Percentiles rank a stretch among this genome's conserved stretches.
Conservation (phyloP, 306 rosid species). For the Castanea mollissima region DNA sequence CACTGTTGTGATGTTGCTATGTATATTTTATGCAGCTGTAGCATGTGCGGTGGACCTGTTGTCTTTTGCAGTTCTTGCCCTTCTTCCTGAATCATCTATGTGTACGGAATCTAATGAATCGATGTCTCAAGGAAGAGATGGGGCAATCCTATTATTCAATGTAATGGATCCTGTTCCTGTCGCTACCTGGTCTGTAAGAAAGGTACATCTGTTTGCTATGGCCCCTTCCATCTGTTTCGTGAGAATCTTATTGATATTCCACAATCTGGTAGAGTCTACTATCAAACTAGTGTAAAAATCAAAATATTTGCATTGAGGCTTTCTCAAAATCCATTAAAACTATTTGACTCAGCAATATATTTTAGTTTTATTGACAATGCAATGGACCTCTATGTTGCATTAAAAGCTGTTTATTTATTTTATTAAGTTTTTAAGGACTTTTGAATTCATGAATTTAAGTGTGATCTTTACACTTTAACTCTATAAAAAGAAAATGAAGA, state of each 20-base stretch:
- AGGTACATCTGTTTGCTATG: constrained; percentile 46
- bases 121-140: constrained; percentile 51
- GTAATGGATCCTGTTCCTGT: constrained; percentile 70
- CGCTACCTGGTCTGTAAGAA: constrained; percentile 73
- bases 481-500: background rate
- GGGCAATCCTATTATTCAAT: constrained; percentile 65
- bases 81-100: constrained; percentile 48
- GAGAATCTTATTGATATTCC: background rate
- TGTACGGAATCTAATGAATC: constrained; percentile 26
- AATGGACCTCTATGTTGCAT: no score
- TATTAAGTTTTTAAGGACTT: background rate
- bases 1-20: background rate
- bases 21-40: constrained; percentile 56
- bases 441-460: background rate
- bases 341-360: background rate
- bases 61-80: constrained; percentile 76
- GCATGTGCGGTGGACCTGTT: constrained; percentile 60
- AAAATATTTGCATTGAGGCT: background rate
- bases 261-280: background rate
- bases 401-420: background rate
- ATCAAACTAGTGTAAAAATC: background rate
- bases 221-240: background rate
- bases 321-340: background rate
- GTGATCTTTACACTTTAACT: background rate
- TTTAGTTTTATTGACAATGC: no score